These are phyloP conservation scores for Houttuynia cordata DNA, from an alignment of 164 flowering plant species.

Conservation along the genomic window DNA sequence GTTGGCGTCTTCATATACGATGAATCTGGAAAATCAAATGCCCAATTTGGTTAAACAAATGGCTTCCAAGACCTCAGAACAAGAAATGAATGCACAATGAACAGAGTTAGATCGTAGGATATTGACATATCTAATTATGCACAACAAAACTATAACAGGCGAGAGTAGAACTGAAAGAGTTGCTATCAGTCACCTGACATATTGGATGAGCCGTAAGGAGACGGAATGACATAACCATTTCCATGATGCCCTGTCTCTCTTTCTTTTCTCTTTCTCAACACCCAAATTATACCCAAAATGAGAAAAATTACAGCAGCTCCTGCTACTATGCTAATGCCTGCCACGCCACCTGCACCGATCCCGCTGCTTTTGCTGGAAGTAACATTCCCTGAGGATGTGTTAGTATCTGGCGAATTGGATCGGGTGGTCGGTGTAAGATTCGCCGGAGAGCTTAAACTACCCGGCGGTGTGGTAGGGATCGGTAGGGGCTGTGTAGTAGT, in stretches of 20 bases:
- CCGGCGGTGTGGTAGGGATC: conserved; percentile 9
- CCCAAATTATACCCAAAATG: neutral
- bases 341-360: neutral
- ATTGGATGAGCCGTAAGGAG: conserved; percentile 2
- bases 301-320: neutral
- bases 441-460: conserved; percentile 7
- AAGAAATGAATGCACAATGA: neutral
- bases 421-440: conserved; percentile 12
- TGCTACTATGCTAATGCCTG: neutral
- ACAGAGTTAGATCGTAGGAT: neutral
- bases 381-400: neutral
- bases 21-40: conserved; percentile 23
- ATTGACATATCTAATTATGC: neutral
- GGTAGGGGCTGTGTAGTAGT: conserved; percentile 16
- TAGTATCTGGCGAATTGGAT: conserved; percentile 10
- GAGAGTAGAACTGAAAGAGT: neutral
- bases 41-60: neutral
- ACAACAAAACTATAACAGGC: neutral
- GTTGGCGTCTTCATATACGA: conserved; percentile 17
- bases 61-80: neutral
- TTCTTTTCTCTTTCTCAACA: neutral
- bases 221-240: neutral
- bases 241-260: neutral
- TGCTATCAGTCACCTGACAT: neutral
- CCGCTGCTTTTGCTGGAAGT: neutral